These are phyloP conservation scores for Russula brevipes DNA, from an alignment of 768 basidiomycete genomes.

Conservation along the genomic window DNA sequence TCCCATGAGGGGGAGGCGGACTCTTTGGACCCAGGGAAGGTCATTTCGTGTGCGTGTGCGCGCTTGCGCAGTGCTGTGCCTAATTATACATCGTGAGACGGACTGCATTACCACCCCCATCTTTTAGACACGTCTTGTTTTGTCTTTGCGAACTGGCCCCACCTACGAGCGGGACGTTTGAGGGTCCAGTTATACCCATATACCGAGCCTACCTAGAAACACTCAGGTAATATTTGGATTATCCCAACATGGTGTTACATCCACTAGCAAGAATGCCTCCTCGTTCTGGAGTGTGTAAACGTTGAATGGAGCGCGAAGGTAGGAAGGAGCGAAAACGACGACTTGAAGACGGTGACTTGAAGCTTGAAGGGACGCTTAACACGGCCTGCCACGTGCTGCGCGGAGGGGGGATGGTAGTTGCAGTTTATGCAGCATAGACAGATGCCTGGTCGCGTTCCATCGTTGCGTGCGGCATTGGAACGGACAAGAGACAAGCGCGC, in stretches of 20 bases:
- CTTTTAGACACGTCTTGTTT: constrained; percentile 12
- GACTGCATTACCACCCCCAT: constrained; percentile 8
- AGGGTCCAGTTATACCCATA: constrained; percentile 15
- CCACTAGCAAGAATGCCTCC: not conserved
- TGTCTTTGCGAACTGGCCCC: not conserved
- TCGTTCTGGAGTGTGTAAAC: not conserved
- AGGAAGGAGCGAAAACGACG: too few species aligned
- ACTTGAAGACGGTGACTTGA: too few species aligned
- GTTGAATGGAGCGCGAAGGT: not conserved
- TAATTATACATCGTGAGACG: constrained; percentile 10
- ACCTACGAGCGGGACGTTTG: constrained; percentile 6
- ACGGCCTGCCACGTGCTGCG: too few species aligned
- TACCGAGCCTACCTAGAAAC: constrained; percentile 12
- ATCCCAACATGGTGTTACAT: not conserved
- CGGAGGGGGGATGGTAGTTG: too few species aligned
- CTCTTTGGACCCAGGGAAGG: not conserved
- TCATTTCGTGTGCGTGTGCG: not conserved
- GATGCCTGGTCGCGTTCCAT: too few species aligned
- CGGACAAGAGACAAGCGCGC: too few species aligned
- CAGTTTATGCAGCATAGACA: too few species aligned
- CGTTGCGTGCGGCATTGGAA: too few species aligned
- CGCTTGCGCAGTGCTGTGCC: constrained; percentile 1
- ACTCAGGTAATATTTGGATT: constrained; percentile 7
- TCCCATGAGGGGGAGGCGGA: not conserved
- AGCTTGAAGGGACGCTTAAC: too few species aligned